phyloP scores from a whole-genome alignment of 1,139 yeast genomes.

The Kurtzmaniella quercitrusa region DNA sequence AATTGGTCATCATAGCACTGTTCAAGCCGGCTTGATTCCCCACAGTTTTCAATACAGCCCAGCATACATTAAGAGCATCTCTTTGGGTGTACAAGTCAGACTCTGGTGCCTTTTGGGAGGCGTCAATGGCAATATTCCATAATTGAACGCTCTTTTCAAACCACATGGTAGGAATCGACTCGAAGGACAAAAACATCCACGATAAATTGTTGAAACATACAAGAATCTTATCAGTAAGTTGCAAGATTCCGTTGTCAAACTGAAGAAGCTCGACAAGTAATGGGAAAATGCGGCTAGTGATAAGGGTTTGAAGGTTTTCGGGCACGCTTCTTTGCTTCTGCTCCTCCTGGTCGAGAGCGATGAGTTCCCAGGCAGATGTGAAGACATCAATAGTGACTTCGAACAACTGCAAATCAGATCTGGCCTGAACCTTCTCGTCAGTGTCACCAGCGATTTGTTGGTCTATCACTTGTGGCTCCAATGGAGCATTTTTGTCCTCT shows the following conservation, averaged over 20 bases:
- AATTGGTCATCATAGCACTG: slow-evolving; percentile 6
- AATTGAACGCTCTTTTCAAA: slow-evolving; percentile 22
- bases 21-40: slow-evolving; percentile 25
- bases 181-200: slow-evolving; percentile 45
- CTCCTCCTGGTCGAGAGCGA: slow-evolving; percentile 25
- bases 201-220: slow-evolving; percentile 66
- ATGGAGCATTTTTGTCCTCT: slow-evolving; percentile 3
- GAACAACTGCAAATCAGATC: slow-evolving; percentile 54
- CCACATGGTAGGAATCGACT: slow-evolving; percentile 36
- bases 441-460: slow-evolving; percentile 23
- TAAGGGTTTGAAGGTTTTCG: slow-evolving; percentile 19
- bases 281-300: slow-evolving; percentile 34
- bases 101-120: slow-evolving; percentile 2
- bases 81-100: slow-evolving; percentile 31
- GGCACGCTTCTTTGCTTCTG: slow-evolving; percentile 15
- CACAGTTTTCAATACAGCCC: slow-evolving; percentile 53
- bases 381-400: slow-evolving; percentile 72
- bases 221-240: slow-evolving; percentile 50
- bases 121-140: slow-evolving; percentile 32
- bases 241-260: slow-evolving; percentile 25
- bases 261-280: slow-evolving; percentile 34
- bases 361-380: slow-evolving; percentile 68
- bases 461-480: slow-evolving; percentile 24
- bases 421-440: slow-evolving; percentile 40
- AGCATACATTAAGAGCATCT: slow-evolving; percentile 52